phyloP scores from a whole-genome alignment of 2,329 filamentous ascomycete genomes.

The Calonectria naviculata region DNA sequence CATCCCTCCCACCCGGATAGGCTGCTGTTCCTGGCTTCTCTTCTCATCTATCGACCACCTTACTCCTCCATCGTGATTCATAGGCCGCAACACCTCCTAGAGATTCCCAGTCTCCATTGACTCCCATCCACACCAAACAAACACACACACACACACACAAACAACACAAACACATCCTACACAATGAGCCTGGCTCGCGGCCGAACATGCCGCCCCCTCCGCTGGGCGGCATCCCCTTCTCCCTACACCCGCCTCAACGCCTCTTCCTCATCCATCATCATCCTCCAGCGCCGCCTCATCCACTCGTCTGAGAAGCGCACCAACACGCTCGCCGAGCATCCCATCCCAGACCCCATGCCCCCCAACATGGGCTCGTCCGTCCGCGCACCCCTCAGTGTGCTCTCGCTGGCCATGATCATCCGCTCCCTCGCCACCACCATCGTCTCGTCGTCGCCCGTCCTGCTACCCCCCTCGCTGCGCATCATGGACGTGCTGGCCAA shows the following conservation, averaged over 20 bases:
- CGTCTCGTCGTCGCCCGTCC: conserved; percentile 75
- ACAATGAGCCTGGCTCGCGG: conserved; percentile 41
- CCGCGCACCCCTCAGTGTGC: conserved; percentile 68
- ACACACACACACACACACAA: neutral
- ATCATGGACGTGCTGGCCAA: conserved; percentile 77
- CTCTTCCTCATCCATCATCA: conserved; percentile 32
- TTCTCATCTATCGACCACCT: neutral
- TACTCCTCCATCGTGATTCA: neutral
- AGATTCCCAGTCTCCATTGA: neutral
- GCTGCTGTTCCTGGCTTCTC: neutral
- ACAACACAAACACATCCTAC: conserved; percentile 21
- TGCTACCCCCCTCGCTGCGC: conserved; percentile 77
- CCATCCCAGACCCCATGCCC: conserved; percentile 44
- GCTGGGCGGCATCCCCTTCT: conserved; percentile 34
- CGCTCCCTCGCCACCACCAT: conserved; percentile 76
- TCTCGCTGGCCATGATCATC: conserved; percentile 74
- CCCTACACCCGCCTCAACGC: conserved; percentile 27
- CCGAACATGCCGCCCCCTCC: conserved; percentile 39
- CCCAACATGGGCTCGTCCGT: conserved; percentile 36
- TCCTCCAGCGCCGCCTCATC: conserved; percentile 42
- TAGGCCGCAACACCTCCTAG: neutral
- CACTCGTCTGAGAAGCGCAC: conserved; percentile 51
- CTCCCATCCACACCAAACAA: too few relatives aligned
- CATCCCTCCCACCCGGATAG: neutral
- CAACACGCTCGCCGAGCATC: conserved; percentile 47